Conservation (phyloP, 2,329 filamentous ascomycete species). For the Alternaria incomplexa region DNA sequence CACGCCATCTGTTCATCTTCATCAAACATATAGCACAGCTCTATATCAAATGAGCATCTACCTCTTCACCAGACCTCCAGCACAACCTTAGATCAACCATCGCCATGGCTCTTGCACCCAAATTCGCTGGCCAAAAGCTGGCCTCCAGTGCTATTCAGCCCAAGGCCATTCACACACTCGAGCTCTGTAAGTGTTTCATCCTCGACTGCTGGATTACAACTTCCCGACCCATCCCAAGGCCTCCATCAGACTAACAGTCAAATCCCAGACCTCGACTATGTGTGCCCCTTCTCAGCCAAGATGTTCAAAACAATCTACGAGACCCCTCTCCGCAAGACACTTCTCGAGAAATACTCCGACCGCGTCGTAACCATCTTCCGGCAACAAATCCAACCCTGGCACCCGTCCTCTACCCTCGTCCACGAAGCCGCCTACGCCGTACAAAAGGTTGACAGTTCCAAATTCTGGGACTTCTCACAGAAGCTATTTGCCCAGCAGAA, state of each 20-base stretch:
- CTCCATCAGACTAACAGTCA: background rate
- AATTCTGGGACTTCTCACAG: constrained; percentile 81
- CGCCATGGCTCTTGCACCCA: constrained; percentile 73
- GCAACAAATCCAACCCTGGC: constrained; percentile 94
- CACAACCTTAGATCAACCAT: background rate
- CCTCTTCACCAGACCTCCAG: background rate
- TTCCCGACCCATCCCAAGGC: background rate
- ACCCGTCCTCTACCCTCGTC: constrained; percentile 72
- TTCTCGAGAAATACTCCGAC: constrained; percentile 67
- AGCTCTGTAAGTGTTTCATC: constrained; percentile 54
- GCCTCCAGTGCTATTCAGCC: constrained; percentile 49
- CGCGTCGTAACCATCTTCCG: constrained; percentile 81
- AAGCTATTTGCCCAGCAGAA: constrained; percentile 72
- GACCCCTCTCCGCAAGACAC: constrained; percentile 65
- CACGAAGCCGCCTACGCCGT: constrained; percentile 89
- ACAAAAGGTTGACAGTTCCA: constrained; percentile 69
- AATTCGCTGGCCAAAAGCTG: constrained; percentile 77
- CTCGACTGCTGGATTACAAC: background rate
- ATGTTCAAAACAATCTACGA: constrained; percentile 79
- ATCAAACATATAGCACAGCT: background rate
- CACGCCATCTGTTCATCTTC: background rate
- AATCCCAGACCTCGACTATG: constrained; percentile 79
- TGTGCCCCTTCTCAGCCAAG: constrained; percentile 78
- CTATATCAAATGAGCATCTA: background rate
- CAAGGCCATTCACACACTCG: constrained; percentile 59